Base-by-base conservation (phyloP, 352 stramenopile genomes). In the Phytopythium oedochilum region DNA sequence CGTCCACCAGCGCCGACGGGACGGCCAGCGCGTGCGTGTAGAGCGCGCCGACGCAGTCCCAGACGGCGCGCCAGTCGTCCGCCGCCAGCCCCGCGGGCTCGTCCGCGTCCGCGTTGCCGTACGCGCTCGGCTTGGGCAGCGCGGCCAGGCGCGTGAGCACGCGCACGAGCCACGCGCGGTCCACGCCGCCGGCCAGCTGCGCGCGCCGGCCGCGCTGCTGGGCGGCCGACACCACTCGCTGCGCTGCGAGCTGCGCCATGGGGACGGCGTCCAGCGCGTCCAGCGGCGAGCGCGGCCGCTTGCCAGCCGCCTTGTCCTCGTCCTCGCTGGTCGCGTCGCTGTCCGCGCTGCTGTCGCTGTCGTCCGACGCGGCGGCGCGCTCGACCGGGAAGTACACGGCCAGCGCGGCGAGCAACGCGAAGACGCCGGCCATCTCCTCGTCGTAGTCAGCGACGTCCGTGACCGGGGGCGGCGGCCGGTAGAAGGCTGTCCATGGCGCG, bases 401-500 rank as follows among this genome's bases (percentile, higher is more conserved):
- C 48, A 89, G 62, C 26, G 70, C 55, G 23, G 84, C 50, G 32
- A 84, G 34, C 3, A 57, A 53, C 1, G 73, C 78, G 48, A 75
- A 84, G 11, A 86, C 61, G 53, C 77, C 75, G 34, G 78, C 78
- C 36, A 82, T 60, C 36, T 83, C 75, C 3, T 61, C 59, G 18
- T 76, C 62, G 34, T 73, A 76, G 48, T 66, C 55, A 11, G 68
- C 38, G 22, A 10, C 51, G 28, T 61, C 22, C 51, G 28, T 61
- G 22, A 32, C 71, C 63, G 50, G 70, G 28, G 70, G 60, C 29
- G 61, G 53, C 17, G 75, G 75, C 20, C 64, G 68, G 57, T 80
- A 86, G 69, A 86, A 89, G 45, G 61, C 52, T 18, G 75, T 80
- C 78, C 75, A 86, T 1, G 70, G 68, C 18, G 71, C 29, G 0